A percentile compares a stretch with the other conserved stretches of the same genome.
phyloP scores from a whole-genome alignment of 2,329 filamentous ascomycete species.

The Fusarium subglutinans region DNA sequence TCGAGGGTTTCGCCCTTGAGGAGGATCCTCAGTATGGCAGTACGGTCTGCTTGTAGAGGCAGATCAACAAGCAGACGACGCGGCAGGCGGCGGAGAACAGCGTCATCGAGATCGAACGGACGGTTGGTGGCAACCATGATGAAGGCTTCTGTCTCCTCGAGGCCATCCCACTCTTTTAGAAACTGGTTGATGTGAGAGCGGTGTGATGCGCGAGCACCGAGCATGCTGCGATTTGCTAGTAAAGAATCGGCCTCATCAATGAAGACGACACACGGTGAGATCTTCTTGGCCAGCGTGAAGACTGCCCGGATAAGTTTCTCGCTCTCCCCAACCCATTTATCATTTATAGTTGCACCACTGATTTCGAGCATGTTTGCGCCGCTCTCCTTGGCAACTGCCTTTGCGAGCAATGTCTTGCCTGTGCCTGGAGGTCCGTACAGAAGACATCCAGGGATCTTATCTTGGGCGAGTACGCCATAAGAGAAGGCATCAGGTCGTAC shows the following conservation, averaged over 20 bases:
- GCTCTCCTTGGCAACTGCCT: slow-evolving; percentile 74
- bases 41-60: slow-evolving; percentile 71
- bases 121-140: slow-evolving; percentile 98
- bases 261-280: slow-evolving; percentile 92
- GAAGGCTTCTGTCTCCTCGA: slow-evolving; percentile 83
- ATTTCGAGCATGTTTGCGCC: slow-evolving; percentile 84
- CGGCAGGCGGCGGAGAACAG: slow-evolving; percentile 79
- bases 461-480: slow-evolving; percentile 90
- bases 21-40: slow-evolving; percentile 76
- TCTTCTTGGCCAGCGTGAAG: slow-evolving; percentile 89
- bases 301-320: slow-evolving; percentile 96
- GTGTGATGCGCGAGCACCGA: slow-evolving; percentile 74
- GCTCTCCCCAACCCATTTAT: slow-evolving; percentile 95
- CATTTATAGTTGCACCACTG: slow-evolving; percentile 89
- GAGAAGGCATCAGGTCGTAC: slow-evolving; percentile 92
- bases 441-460: slow-evolving; percentile 89
- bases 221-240: slow-evolving; percentile 77
- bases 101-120: slow-evolving; percentile 93
- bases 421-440: slow-evolving; percentile 89
- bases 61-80: slow-evolving; percentile 78
- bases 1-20: slow-evolving; percentile 74
- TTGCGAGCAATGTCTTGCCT: slow-evolving; percentile 75
- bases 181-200: slow-evolving; percentile 97
- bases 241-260: slow-evolving; percentile 97
- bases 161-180: slow-evolving; percentile 94